Percentiles rank a stretch among this genome's conserved stretches.
Evolutionary conservation across 192 early-diverging fungal genomes (phyloP).

Genomic region (Rhizoclosmatium sp.): DNA sequence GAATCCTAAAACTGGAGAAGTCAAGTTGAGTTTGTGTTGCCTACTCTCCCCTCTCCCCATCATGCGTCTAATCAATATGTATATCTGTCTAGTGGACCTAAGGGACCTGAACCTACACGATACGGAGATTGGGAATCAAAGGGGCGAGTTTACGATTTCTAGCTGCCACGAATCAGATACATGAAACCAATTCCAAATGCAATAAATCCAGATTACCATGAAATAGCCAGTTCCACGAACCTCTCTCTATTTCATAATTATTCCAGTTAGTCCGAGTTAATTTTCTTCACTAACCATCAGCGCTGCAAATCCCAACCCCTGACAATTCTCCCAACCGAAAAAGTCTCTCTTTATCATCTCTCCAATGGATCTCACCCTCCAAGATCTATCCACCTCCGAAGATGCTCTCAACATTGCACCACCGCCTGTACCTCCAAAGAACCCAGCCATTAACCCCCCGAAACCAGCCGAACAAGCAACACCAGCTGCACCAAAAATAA

Average conservation of each 20-base stretch:
- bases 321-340: no score
- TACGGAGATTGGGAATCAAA: constrained; percentile 87
- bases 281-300: no score
- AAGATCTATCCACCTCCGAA: background rate
- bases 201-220: no score
- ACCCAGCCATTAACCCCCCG: background rate
- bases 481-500: no score
- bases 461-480: no score
- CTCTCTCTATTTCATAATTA: no score
- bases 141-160: constrained; percentile 78
- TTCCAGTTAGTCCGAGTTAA: no score
- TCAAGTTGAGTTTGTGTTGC: constrained; percentile 35
- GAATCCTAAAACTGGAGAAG: constrained; percentile 76
- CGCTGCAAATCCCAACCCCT: no score
- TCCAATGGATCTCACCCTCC: no score
- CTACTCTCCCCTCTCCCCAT: background rate
- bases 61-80: background rate
- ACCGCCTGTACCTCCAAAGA: background rate
- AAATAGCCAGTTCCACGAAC: no score
- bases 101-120: constrained; percentile 80
- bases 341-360: no score
- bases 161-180: background rate
- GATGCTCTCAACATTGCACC: background rate
- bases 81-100: constrained; percentile 63
- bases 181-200: no score